Conservation (phyloP, 345 rosid species). For the Conringia planisiliqua region DNA sequence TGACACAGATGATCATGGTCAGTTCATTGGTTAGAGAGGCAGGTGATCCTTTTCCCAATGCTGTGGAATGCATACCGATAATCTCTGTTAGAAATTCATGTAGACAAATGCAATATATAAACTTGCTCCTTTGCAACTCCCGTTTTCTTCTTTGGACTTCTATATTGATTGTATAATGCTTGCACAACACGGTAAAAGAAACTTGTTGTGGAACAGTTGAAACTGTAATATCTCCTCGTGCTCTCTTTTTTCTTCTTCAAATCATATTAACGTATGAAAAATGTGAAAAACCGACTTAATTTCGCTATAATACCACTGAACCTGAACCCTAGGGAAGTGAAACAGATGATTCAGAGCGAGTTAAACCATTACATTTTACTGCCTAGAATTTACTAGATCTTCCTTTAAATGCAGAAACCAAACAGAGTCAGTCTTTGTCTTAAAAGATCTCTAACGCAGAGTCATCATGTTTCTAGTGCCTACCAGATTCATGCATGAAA, state of each 20-base stretch:
- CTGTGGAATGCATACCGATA: neutral
- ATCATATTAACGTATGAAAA: neutral
- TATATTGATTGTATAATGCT: neutral
- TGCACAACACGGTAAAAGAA: neutral
- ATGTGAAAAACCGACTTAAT: neutral
- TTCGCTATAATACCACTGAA: neutral
- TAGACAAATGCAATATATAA: neutral
- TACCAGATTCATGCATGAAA: slow-evolving; percentile 30
- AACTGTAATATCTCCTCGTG: neutral
- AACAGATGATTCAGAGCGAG: neutral
- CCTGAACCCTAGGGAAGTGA: neutral
- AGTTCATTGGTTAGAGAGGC: neutral
- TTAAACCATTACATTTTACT: neutral
- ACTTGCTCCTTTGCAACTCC: neutral
- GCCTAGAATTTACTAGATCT: neutral
- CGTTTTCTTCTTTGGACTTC: neutral
- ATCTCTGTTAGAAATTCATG: neutral
- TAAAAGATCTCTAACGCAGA: slow-evolving; percentile 7
- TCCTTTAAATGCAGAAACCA: neutral
- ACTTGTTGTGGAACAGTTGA: neutral
- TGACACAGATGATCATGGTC: too few relatives aligned
- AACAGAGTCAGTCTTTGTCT: slow-evolving; percentile 8
- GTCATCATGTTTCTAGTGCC: slow-evolving; percentile 16
- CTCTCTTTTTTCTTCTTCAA: neutral
- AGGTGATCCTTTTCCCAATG: neutral